Conservation (phyloP, 345 rosid species). For the Euphorbia tirucalli region DNA sequence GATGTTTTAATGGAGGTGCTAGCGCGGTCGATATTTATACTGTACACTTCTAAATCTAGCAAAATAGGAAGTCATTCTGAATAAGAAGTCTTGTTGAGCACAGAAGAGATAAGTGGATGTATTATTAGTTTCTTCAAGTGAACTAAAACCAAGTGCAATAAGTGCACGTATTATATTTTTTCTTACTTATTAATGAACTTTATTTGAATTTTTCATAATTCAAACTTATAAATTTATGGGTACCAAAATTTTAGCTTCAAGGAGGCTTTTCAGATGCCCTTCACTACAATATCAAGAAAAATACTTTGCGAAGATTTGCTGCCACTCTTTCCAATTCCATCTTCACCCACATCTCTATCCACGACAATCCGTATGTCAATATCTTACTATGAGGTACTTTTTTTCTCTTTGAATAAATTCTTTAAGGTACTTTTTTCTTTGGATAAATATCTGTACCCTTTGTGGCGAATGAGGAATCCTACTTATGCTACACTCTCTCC, state of each 20-base stretch:
- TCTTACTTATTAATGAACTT: not conserved
- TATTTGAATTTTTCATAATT: not conserved
- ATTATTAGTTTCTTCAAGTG: not conserved
- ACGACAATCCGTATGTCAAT: slow-evolving; percentile 59
- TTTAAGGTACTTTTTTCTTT: slow-evolving; percentile 22
- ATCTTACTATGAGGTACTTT: slow-evolving; percentile 66
- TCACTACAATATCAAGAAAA: slow-evolving; percentile 66
- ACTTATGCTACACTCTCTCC: not conserved
- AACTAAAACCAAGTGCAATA: not conserved
- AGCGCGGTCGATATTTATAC: not conserved
- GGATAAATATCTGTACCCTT: not conserved
- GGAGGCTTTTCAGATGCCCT: slow-evolving; percentile 82
- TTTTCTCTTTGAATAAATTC: not conserved
- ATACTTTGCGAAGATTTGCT: slow-evolving; percentile 57
- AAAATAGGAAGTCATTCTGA: not conserved
- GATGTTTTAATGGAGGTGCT: not conserved
- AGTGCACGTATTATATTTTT: too few relatives aligned
- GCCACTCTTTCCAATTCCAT: slow-evolving; percentile 59
- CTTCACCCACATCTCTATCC: slow-evolving; percentile 40
- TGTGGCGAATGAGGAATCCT: not conserved
- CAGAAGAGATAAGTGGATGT: not conserved
- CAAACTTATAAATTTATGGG: slow-evolving; percentile 3
- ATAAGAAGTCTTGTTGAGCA: not conserved
- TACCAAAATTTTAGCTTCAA: slow-evolving; percentile 50
- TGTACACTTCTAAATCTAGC: not conserved